phyloP scores from a whole-genome alignment of 164 flowering plant species.

The Amborella trichopoda region DNA sequence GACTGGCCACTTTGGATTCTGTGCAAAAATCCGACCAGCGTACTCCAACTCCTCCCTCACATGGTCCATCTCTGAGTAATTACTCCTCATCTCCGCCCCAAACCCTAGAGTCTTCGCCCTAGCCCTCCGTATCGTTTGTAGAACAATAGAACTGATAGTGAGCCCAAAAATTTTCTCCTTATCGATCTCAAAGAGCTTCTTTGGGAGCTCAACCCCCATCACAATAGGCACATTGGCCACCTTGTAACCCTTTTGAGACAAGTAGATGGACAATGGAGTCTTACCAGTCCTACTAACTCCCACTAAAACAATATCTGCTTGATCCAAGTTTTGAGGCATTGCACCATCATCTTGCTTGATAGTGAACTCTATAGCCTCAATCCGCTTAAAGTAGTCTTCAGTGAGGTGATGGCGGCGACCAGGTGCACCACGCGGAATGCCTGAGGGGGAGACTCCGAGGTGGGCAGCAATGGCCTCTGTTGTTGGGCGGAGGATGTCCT shows the following conservation, averaged over 20 bases:
- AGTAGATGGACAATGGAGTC: constrained; percentile 78
- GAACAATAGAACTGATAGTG: constrained; percentile 58
- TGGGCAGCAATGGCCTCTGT: constrained; percentile 76
- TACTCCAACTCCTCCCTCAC: constrained; percentile 62
- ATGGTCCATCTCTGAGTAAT: constrained; percentile 69
- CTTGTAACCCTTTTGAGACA: constrained; percentile 79
- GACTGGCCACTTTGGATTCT: constrained; percentile 82
- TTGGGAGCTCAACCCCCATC: constrained; percentile 53
- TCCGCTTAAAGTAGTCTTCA: constrained; percentile 67
- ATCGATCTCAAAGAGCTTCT: constrained; percentile 48
- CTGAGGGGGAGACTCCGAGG: constrained; percentile 79
- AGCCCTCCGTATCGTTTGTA: constrained; percentile 60
- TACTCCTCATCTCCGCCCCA: constrained; percentile 19
- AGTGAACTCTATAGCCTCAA: constrained; percentile 87
- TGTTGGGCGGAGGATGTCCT: constrained; percentile 68
- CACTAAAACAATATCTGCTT: constrained; percentile 69
- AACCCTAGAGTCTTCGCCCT: constrained; percentile 74
- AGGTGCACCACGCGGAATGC: constrained; percentile 79
- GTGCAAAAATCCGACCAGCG: constrained; percentile 50
- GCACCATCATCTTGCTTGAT: constrained; percentile 97
- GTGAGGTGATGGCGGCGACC: constrained; percentile 39
- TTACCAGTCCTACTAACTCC: constrained; percentile 94
- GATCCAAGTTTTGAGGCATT: constrained; percentile 47
- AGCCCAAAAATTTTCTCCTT: constrained; percentile 67
- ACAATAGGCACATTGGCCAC: constrained; percentile 93